Conservation (phyloP, 2,329 filamentous ascomycete species). For the Talaromyces sp. region DNA sequence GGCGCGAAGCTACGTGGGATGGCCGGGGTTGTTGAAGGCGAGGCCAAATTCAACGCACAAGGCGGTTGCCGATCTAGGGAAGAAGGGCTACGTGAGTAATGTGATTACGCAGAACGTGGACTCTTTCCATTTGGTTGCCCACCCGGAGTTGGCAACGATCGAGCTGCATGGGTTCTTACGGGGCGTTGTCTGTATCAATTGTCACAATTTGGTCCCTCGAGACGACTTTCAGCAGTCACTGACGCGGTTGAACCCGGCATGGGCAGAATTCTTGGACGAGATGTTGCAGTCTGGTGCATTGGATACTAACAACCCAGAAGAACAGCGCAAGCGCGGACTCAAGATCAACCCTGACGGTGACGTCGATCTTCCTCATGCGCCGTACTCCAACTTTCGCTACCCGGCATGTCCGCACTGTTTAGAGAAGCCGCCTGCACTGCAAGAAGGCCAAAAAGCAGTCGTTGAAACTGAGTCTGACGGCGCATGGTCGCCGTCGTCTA, state of each 20-base stretch:
- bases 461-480: slow-evolving; percentile 77
- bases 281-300: slow-evolving; percentile 73
- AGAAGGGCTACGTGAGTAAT: slow-evolving; percentile 68
- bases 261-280: slow-evolving; percentile 72
- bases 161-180: slow-evolving; percentile 92
- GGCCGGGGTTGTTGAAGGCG: slow-evolving; percentile 78
- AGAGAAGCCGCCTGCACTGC: slow-evolving; percentile 56
- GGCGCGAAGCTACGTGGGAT: slow-evolving; percentile 91
- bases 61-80: slow-evolving; percentile 70
- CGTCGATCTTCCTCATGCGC: slow-evolving; percentile 81
- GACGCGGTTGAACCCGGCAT: slow-evolving; percentile 76
- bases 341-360: slow-evolving; percentile 93
- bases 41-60: slow-evolving; percentile 75
- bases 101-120: slow-evolving; percentile 98
- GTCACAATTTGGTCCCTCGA: slow-evolving; percentile 68
- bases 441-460: slow-evolving; percentile 50
- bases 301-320: slow-evolving; percentile 70
- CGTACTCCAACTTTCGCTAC: slow-evolving; percentile 87
- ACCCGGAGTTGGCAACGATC: slow-evolving; percentile 70
- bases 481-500: slow-evolving; percentile 66
- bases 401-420: slow-evolving; percentile 84
- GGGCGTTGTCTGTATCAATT: slow-evolving; percentile 76
- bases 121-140: slow-evolving; percentile 79
- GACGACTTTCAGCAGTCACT: slow-evolving; percentile 73
- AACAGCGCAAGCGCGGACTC: slow-evolving; percentile 66